Conservation (phyloP, 1,284 basidiomycete species). For the Cryptococcus deneoformans region DNA sequence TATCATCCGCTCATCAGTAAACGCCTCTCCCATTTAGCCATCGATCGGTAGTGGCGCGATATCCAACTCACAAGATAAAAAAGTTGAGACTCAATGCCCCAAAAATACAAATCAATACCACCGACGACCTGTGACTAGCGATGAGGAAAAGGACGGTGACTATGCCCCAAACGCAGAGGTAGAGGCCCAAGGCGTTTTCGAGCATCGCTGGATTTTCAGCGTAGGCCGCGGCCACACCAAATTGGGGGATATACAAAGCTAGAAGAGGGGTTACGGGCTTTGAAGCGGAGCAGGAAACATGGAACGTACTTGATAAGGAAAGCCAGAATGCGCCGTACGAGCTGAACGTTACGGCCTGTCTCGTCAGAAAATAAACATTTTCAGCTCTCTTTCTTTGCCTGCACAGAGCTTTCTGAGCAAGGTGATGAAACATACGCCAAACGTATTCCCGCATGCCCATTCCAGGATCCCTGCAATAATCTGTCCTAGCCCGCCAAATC, state of each 20-base stretch:
- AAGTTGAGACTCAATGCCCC: conserved; percentile 62
- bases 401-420: too few relatives aligned
- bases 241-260: conserved; percentile 38
- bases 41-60: conserved; percentile 9
- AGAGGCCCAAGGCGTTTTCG: conserved; percentile 50
- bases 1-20: neutral
- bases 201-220: conserved; percentile 51
- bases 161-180: conserved; percentile 47
- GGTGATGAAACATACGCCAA: neutral
- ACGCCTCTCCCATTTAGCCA: neutral
- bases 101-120: conserved; percentile 68
- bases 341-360: conserved; percentile 63
- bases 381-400: too few relatives aligned
- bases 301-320: conserved; percentile 54
- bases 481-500: neutral
- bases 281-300: neutral
- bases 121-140: conserved; percentile 62
- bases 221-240: conserved; percentile 54
- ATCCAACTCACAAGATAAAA: conserved; percentile 44
- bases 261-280: neutral
- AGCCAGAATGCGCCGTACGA: conserved; percentile 84
- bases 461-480: neutral
- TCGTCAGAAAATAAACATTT: too few relatives aligned
- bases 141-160: conserved; percentile 49
- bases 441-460: neutral